Evolutionary conservation across 140 eudicot species (phyloP), one percentile per base, ranked within the genome.

Genomic region (Erigeron philadelphicus): DNA sequence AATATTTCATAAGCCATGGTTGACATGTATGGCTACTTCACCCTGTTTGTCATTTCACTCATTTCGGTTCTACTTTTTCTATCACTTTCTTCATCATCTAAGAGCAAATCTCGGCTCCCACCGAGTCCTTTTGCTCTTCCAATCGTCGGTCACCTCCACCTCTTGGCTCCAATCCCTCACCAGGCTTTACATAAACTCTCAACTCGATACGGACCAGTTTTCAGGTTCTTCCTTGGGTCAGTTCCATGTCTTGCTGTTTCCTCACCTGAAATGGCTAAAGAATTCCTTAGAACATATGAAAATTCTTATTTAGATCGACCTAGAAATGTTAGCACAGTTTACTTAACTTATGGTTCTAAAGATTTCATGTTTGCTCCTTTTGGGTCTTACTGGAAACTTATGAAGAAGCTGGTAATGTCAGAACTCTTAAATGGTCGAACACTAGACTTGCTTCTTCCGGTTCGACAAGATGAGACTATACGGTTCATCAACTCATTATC

Each of bases 61-160:
- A 72, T 70, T 18, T 64, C 84, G 49, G 61, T 82, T 25, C 49
- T 72, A 0, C 41, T 78, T 23, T 21, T 75, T 66, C 71, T 68
- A n/a, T 42, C 63, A 0, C 12, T 78, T 13, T 21, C 72, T 25
- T 68, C 56, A 19, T 72, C 48, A 52, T 12, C 62, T 6, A 25
- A 77, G 25, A 9, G 43, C 49, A 64, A 62, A 38, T 23, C 58
- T 8, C 67, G 40, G 56, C 88, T 80, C 58, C 86, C 83, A 0
- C 93, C 93, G 6, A 73, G 78, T 76, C 93, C 93, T 3, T 70
- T 56, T 2, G 76, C 82, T 3, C 67, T 83, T 17, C 93, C 88
- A 1, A 64, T 86, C 76, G 81, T 86, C 35, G 86, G 88, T 10
- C 93, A 83, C 63, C 84, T 86, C 17, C 86, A 86, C 44, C 88